Evolutionary conservation across 495 filamentous ascomycete genomes (phyloP).

Genomic region (Haplographium delicatum): DNA sequence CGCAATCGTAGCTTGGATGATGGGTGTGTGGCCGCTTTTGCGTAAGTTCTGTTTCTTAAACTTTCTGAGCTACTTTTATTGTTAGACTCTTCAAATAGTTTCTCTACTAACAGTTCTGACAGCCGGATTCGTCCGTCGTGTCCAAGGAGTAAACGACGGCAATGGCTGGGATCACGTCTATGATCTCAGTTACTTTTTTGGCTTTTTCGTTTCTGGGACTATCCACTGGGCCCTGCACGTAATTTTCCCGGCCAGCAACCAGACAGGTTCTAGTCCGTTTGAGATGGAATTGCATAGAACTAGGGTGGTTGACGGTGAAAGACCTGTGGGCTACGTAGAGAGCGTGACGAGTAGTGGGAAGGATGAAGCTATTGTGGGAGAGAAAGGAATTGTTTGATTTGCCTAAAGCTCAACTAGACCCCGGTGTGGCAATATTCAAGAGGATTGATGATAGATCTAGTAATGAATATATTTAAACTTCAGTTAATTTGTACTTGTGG

Average conservation of each 20-base stretch:
- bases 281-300: constrained; percentile 16
- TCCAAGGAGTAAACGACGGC: constrained; percentile 9
- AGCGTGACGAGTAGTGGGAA: neutral
- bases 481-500: too few relatives aligned
- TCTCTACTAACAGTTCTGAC: constrained; percentile 4
- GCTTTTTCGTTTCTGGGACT: constrained; percentile 19
- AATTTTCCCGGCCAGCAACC: constrained; percentile 17
- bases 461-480: too few relatives aligned
- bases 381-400: neutral
- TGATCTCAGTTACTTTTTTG: constrained; percentile 24
- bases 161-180: constrained; percentile 24
- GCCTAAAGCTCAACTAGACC: too few relatives aligned
- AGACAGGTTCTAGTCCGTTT: constrained; percentile 20
- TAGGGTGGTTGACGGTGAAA: neutral
- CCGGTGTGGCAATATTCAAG: too few relatives aligned
- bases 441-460: too few relatives aligned
- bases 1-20: constrained; percentile 75
- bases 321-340: neutral
- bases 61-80: neutral
- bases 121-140: constrained; percentile 26
- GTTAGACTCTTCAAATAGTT: neutral
- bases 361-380: constrained; percentile 1
- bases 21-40: constrained; percentile 51
- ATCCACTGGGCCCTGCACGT: constrained; percentile 15
- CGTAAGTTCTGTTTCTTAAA: constrained; percentile 8